phyloP scores from a whole-genome alignment of 1,284 basidiomycete species.

The Rhodotorula sp. region DNA sequence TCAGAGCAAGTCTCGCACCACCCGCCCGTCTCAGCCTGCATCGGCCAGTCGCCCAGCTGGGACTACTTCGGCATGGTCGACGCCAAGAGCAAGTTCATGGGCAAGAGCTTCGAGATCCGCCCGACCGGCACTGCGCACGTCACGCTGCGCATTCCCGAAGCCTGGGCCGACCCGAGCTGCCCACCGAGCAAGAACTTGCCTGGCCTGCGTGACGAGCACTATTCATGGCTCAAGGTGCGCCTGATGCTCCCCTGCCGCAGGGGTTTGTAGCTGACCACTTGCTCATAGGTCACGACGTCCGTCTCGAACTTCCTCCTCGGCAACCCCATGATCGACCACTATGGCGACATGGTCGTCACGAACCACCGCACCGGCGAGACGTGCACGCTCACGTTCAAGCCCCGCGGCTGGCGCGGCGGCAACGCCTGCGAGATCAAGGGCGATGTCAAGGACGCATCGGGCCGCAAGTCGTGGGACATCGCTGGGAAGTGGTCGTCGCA shows the following conservation, averaged over 20 bases:
- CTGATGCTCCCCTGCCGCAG: fast-evolving
- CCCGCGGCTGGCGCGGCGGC: slow-evolving; percentile 88
- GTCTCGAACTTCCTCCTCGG: slow-evolving; percentile 92
- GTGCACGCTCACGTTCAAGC: slow-evolving; percentile 91
- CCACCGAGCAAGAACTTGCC: slow-evolving; percentile 47
- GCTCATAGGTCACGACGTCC: slow-evolving; percentile 70
- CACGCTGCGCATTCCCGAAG: slow-evolving; percentile 73
- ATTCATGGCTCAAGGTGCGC: slow-evolving; percentile 87
- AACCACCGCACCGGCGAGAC: slow-evolving; percentile 92
- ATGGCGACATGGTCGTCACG: slow-evolving; percentile 87
- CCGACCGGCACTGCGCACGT: slow-evolving; percentile 93
- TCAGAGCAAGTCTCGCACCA: slow-evolving; percentile 81
- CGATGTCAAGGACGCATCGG: slow-evolving; percentile 68
- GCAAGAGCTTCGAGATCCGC: slow-evolving; percentile 93
- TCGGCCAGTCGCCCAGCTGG: slow-evolving; percentile 86
- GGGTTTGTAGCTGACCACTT: not conserved
- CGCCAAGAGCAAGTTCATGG: slow-evolving; percentile 85
- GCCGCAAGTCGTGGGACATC: slow-evolving; percentile 78
- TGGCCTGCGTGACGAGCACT: slow-evolving; percentile 74
- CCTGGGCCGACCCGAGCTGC: slow-evolving; percentile 55
- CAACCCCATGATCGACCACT: slow-evolving; percentile 92
- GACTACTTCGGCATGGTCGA: slow-evolving; percentile 83
- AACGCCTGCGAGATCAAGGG: slow-evolving; percentile 92
- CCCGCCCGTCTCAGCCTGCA: slow-evolving; percentile 89
- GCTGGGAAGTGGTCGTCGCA: slow-evolving; percentile 96